Evolutionary conservation across 2,329 filamentous ascomycete species (phyloP).

Genomic region (Rhytidhysteron rufulum): DNA sequence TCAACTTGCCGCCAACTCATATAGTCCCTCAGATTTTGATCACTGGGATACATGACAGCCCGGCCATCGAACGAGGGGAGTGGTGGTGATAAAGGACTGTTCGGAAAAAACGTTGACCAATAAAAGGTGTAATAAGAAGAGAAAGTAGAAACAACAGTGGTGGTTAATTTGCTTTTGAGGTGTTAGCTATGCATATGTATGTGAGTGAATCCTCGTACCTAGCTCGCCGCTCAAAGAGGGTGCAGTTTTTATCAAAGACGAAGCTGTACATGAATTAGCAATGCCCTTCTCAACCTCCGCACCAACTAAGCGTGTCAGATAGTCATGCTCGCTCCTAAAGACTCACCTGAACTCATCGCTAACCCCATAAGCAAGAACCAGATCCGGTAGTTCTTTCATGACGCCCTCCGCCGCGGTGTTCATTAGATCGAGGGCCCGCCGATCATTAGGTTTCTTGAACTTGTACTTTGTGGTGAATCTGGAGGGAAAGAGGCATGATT

Average conservation of each 20-base stretch:
- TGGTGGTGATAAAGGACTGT: constrained; percentile 65
- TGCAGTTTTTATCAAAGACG: constrained; percentile 77
- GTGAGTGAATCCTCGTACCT: constrained; percentile 49
- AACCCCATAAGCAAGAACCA: constrained; percentile 84
- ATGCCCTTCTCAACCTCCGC: background rate
- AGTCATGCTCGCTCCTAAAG: constrained; percentile 1
- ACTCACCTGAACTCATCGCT: constrained; percentile 85
- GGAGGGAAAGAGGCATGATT: background rate
- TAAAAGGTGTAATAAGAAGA: constrained; percentile 83
- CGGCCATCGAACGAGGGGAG: constrained; percentile 90
- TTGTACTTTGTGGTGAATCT: constrained; percentile 79
- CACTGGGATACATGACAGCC: constrained; percentile 82
- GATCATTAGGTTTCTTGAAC: constrained; percentile 92
- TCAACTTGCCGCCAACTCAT: constrained; percentile 97
- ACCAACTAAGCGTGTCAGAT: background rate
- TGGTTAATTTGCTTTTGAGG: constrained; percentile 72
- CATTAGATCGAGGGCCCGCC: constrained; percentile 84
- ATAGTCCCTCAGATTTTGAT: constrained; percentile 83
- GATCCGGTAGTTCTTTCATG: constrained; percentile 76
- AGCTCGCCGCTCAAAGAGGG: constrained; percentile 78
- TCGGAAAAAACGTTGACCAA: constrained; percentile 74
- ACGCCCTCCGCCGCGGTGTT: constrained; percentile 86
- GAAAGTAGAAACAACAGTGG: constrained; percentile 88
- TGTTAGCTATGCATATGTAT: background rate
- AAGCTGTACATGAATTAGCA: constrained; percentile 56